phyloP scores from a whole-genome alignment of 1,284 basidiomycete species.

The Sporisorium exsertum region DNA sequence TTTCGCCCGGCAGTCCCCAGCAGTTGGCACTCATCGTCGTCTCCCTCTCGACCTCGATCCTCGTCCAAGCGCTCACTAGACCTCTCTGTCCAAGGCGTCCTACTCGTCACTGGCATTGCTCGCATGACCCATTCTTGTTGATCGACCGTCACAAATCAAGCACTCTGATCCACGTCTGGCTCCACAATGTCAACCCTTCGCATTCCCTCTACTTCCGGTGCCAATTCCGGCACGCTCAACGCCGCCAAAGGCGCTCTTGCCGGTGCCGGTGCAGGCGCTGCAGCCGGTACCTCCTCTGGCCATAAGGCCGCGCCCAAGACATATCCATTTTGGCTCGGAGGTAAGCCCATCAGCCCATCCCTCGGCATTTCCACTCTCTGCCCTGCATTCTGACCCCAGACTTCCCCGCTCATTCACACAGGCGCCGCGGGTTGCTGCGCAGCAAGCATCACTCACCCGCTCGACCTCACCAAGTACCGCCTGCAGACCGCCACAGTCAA shows the following conservation, averaged over 20 bases:
- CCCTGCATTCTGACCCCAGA: neutral
- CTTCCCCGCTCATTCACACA: neutral
- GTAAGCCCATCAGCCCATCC: constrained; percentile 29
- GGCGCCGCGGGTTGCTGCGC: constrained; percentile 52
- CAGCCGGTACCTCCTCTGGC: constrained; percentile 16
- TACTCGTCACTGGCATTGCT: too few relatives aligned
- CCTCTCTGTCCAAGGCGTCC: too few relatives aligned
- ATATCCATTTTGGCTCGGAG: constrained; percentile 68
- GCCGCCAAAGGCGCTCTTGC: constrained; percentile 50
- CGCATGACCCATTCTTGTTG: too few relatives aligned
- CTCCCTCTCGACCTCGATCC: too few relatives aligned
- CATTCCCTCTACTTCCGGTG: constrained; percentile 24
- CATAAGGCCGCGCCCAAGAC: constrained; percentile 38
- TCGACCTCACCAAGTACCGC: constrained; percentile 69
- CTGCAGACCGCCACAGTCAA: constrained; percentile 66
- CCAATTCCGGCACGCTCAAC: constrained; percentile 40
- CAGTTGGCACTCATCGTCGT: too few relatives aligned
- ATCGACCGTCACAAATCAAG: too few relatives aligned
- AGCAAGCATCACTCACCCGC: constrained; percentile 67
- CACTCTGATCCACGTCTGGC: neutral
- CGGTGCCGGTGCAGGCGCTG: constrained; percentile 40
- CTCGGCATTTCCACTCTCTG: neutral
- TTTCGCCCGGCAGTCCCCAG: too few relatives aligned
- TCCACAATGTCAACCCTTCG: constrained; percentile 32
- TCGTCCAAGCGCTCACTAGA: too few relatives aligned